Evolutionary conservation across 768 basidiomycete species (phyloP), one percentile per base, ranked within the genome.

Genomic region (Lentinus brumalis): DNA sequence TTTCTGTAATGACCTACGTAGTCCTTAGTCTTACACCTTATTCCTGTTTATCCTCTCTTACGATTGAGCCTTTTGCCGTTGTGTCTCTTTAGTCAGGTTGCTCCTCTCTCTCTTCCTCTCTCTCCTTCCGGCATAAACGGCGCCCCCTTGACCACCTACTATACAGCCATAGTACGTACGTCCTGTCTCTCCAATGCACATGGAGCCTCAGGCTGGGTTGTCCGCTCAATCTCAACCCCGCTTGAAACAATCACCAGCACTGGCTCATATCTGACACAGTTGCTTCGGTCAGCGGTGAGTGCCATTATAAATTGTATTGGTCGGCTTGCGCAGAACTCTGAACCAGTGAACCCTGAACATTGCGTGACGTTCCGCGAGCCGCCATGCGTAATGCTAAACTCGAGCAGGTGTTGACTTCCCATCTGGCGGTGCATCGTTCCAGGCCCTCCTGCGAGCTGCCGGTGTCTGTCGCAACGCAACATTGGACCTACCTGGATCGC

Each of bases 121-220:
- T 49, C 46, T 30, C 59, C n/a, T 53, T 60, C 52, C 30, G 59
- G 52, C 53, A 54, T 60, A 60, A 53, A 59, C 53, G 59, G 51
- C 38, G n/a, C 29, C 39, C 39, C 46, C 31, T 35, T 35, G 35
- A 35, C 11, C 35, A 35, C 6, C 39, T 61, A 60, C 55, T 61
- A 56, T 46, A 51, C 56, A 56, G 56, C 55, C 55, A 51, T 42
- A 32, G 15, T 56, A 56, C 51, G 60, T 52, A 61, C 49, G 44
- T 46, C 39, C 59, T 53, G 52, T 61, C 54, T 51, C 44, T 52
- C 54, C 47, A 26, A 49, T 49, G 46, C 46, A 49, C 26, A 45
- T 26, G 21, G 21, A 26, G 46, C 26, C 29, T 49, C 35, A 40
- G 45, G 26, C 32, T 32, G 35, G 16, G 35, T 18, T 39, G 18